Evolutionary conservation across 768 basidiomycete species (phyloP).

Genomic region (Chalciporus pseudorubinellus): DNA sequence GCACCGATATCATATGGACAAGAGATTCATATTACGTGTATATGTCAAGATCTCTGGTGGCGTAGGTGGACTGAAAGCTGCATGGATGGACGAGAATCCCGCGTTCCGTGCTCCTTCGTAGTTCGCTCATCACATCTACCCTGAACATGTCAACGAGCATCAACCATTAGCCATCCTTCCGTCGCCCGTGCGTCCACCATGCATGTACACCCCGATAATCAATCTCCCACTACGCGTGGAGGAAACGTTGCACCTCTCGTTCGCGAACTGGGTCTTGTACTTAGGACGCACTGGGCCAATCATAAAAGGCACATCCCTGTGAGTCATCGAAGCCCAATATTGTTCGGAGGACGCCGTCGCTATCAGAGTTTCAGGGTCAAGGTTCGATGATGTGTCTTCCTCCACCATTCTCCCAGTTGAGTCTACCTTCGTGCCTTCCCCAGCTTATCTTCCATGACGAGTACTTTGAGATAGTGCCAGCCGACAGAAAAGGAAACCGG

Average conservation of each 20-base stretch:
- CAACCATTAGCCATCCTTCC: conserved; percentile 6
- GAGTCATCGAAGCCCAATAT: neutral
- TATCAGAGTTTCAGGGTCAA: conserved; percentile 10
- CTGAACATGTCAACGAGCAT: conserved; percentile 12
- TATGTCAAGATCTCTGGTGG: neutral
- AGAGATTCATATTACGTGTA: neutral
- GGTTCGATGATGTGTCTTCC: conserved; percentile 17
- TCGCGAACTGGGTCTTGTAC: conserved; percentile 1
- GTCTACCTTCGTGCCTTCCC: conserved; percentile 15
- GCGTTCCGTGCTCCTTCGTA: conserved; percentile 7
- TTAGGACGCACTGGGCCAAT: conserved; percentile 5
- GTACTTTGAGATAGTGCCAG: conserved; percentile 2
- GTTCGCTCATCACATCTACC: conserved; percentile 16
- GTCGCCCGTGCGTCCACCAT: conserved; percentile 12
- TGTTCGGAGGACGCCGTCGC: conserved; percentile 2
- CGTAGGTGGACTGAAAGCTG: neutral
- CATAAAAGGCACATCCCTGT: neutral
- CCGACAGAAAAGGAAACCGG: conserved; percentile 3
- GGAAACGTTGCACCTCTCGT: conserved; percentile 23
- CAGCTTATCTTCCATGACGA: conserved; percentile 24
- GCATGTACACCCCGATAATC: conserved; percentile 21
- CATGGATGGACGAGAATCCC: conserved; percentile 19
- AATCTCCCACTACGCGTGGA: conserved; percentile 24
- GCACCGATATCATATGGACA: neutral
- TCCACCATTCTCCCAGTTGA: conserved; percentile 3